phyloP scores from a whole-genome alignment of 2,329 filamentous ascomycete genomes.

The Dactylonectria macrodidyma region DNA sequence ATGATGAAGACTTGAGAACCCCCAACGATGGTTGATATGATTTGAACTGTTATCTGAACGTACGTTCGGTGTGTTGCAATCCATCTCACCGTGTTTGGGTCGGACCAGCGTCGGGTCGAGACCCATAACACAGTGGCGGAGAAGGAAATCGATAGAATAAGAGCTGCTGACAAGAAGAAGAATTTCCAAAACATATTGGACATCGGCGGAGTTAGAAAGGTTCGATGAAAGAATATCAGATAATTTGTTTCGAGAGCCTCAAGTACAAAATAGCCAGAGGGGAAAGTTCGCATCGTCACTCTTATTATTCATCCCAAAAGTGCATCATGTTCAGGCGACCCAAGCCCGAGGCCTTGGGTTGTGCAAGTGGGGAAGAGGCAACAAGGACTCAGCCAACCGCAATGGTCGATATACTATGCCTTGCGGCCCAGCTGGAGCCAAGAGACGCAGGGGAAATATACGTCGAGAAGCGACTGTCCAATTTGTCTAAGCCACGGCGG shows the following conservation, averaged over 20 bases:
- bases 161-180: neutral
- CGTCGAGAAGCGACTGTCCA: neutral
- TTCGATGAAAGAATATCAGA: neutral
- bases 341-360: neutral
- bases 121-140: neutral
- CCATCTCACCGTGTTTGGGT: neutral
- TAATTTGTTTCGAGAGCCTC: neutral
- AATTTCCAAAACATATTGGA: neutral
- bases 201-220: neutral
- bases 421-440: neutral
- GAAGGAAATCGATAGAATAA: neutral
- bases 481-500: neutral
- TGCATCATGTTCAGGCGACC: neutral
- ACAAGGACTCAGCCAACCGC: neutral
- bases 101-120: neutral
- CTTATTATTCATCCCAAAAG: neutral
- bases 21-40: neutral
- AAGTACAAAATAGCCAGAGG: too few relatives aligned
- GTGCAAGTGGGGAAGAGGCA: neutral
- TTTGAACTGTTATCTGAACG: neutral
- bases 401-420: neutral
- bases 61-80: neutral
- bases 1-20: neutral
- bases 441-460: neutral
- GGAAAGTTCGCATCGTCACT: neutral